Percentiles rank a stretch among this genome's conserved stretches.
phyloP scores from a whole-genome alignment of 1,284 basidiomycete species.

The Austroboletus novae-zelandiae region DNA sequence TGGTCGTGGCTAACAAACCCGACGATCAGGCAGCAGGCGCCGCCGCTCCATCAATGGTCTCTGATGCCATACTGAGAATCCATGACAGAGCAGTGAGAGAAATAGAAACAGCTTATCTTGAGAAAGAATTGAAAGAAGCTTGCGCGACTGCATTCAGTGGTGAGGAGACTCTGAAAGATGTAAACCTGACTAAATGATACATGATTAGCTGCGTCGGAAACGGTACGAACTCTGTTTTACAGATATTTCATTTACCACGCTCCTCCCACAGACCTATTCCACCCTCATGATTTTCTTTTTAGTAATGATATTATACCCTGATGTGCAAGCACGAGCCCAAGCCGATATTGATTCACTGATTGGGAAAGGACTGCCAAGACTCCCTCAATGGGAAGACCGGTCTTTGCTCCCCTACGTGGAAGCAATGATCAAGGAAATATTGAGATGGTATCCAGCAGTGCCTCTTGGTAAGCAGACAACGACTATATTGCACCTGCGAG shows the following conservation, averaged over 20 bases:
- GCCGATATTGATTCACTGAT: conserved; percentile 43
- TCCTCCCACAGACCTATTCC: conserved; percentile 41
- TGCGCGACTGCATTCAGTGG: conserved; percentile 18
- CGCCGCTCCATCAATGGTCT: conserved; percentile 25
- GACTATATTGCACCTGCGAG: neutral
- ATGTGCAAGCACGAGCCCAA: conserved; percentile 41
- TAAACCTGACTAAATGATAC: conserved; percentile 2
- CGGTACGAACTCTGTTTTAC: conserved; percentile 15
- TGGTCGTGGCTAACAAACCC: too few species aligned
- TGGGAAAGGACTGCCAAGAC: conserved; percentile 29
- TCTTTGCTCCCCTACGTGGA: conserved; percentile 42
- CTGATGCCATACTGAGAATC: conserved; percentile 14
- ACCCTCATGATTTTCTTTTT: conserved; percentile 47
- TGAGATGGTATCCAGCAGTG: conserved; percentile 21
- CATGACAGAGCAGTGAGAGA: conserved; percentile 2
- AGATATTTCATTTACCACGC: conserved; percentile 10
- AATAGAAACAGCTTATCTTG: conserved; percentile 13
- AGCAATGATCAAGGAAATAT: conserved; percentile 50
- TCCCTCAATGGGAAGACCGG: conserved; percentile 41
- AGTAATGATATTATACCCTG: conserved; percentile 48
- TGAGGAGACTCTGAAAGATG: neutral
- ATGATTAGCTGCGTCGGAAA: conserved; percentile 19
- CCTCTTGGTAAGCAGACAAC: conserved; percentile 28
- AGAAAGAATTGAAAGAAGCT: conserved; percentile 22
- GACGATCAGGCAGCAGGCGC: conserved; percentile 17